These are phyloP conservation scores for Kwoniella sp. DNA, from an alignment of 768 basidiomycete species.

Conservation along the genomic window DNA sequence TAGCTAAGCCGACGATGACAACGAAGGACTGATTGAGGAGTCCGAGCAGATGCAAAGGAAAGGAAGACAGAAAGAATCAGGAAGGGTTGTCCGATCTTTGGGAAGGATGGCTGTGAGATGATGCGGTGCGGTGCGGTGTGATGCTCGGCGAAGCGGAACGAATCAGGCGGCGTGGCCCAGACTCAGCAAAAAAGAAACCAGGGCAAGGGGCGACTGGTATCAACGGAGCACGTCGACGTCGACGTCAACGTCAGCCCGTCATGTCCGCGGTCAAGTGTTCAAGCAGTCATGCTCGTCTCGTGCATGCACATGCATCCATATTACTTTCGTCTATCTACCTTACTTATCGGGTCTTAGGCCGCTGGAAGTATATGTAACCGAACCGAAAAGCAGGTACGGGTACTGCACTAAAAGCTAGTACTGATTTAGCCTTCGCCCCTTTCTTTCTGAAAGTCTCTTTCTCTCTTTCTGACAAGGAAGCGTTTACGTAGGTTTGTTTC, in stretches of 20 bases:
- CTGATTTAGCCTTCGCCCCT: background rate
- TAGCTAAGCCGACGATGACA: background rate
- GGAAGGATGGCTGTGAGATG: background rate
- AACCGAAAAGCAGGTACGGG: background rate
- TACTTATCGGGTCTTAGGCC: background rate
- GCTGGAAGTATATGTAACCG: background rate
- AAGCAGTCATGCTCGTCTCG: background rate
- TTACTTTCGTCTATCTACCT: too few species aligned
- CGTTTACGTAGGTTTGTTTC: slow-evolving; percentile 1
- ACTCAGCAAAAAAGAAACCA: background rate
- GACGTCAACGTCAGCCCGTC: slow-evolving; percentile 1
- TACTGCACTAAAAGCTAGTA: background rate
- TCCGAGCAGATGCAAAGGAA: background rate
- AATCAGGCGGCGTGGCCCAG: background rate
- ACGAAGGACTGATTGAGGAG: background rate
- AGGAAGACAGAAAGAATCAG: background rate
- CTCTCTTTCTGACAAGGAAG: background rate
- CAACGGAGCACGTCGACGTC: slow-evolving; percentile 2
- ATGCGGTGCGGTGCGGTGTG: background rate
- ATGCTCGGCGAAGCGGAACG: background rate
- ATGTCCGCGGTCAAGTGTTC: background rate
- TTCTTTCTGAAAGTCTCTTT: too few species aligned
- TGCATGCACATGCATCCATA: background rate
- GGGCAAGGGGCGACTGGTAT: background rate
- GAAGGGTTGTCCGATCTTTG: background rate